A percentile compares a stretch with the other conserved stretches of the same genome.
These are phyloP conservation scores for Pachyrhizus erosus DNA, from an alignment of 306 rosid genomes.

Conservation along the genomic window DNA sequence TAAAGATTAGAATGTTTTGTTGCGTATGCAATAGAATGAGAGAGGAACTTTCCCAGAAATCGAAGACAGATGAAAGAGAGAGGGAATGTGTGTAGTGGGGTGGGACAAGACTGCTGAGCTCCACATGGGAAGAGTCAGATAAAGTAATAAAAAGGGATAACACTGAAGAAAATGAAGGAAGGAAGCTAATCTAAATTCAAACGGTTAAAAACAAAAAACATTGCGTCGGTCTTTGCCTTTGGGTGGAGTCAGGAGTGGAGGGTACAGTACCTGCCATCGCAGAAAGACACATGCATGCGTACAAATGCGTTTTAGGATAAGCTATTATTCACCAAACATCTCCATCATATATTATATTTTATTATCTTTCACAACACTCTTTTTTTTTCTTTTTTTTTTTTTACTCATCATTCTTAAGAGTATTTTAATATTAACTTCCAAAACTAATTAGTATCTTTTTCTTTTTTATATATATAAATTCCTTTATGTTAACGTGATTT, in stretches of 20 bases:
- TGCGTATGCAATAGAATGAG: conserved; percentile 38
- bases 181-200: not conserved
- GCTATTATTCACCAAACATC: conserved; percentile 25
- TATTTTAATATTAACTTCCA: no score
- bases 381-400: no score
- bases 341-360: not conserved
- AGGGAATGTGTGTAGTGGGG: conserved; percentile 19
- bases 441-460: not conserved
- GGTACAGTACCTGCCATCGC: conserved; percentile 40
- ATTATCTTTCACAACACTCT: no score
- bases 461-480: not conserved
- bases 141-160: conserved; percentile 49
- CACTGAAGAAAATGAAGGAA: not conserved
- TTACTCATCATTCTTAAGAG: no score
- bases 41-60: conserved; percentile 68
- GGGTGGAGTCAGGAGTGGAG: conserved; percentile 26
- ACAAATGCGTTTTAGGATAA: conserved; percentile 40
- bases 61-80: conserved; percentile 56
- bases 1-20: not conserved
- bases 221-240: conserved; percentile 7
- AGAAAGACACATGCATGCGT: conserved; percentile 47
- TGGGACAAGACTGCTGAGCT: conserved; percentile 64
- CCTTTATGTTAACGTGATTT: not conserved
- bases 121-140: conserved; percentile 86
- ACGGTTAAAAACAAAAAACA: conserved; percentile 21